phyloP scores from a whole-genome alignment of 352 stramenopile species.

The Peronospora farinosa region DNA sequence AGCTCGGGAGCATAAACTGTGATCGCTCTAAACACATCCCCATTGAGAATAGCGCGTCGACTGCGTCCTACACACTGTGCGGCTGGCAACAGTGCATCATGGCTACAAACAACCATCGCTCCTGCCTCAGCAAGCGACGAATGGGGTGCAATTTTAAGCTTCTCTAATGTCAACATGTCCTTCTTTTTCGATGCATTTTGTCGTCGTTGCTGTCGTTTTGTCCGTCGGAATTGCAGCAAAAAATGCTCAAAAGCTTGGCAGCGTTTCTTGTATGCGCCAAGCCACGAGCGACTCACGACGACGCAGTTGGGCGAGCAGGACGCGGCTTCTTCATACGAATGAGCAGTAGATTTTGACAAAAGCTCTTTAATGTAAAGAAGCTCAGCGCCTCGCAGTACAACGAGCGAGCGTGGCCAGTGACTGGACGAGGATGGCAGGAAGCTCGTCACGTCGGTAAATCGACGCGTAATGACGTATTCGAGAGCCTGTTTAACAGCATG shows the following conservation, averaged over 20 bases:
- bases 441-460: slow-evolving; percentile 43
- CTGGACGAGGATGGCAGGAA: slow-evolving; percentile 47
- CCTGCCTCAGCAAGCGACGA: slow-evolving; percentile 28
- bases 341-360: slow-evolving; percentile 28
- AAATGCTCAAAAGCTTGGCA: slow-evolving; percentile 70
- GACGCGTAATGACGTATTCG: slow-evolving; percentile 47
- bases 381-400: slow-evolving; percentile 55
- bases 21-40: slow-evolving; percentile 42
- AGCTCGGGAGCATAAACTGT: slow-evolving; percentile 50
- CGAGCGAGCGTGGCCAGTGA: slow-evolving; percentile 54
- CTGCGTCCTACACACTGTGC: slow-evolving; percentile 53
- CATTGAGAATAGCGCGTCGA: slow-evolving; percentile 50
- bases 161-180: slow-evolving; percentile 7
- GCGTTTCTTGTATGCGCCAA: slow-evolving; percentile 66
- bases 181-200: slow-evolving; percentile 33
- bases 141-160: slow-evolving; percentile 9
- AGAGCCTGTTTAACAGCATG: slow-evolving; percentile 45
- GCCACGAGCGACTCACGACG: slow-evolving; percentile 67
- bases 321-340: slow-evolving; percentile 39
- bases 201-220: slow-evolving; percentile 60
- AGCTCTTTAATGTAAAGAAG: slow-evolving; percentile 57
- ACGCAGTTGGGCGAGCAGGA: slow-evolving; percentile 36
- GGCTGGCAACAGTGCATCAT: slow-evolving; percentile 49
- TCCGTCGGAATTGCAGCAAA: slow-evolving; percentile 58
- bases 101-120: slow-evolving; percentile 62